These are phyloP conservation scores for Dactylella cylindrospora DNA, from an alignment of 2,329 filamentous ascomycete genomes.

Conservation along the genomic window DNA sequence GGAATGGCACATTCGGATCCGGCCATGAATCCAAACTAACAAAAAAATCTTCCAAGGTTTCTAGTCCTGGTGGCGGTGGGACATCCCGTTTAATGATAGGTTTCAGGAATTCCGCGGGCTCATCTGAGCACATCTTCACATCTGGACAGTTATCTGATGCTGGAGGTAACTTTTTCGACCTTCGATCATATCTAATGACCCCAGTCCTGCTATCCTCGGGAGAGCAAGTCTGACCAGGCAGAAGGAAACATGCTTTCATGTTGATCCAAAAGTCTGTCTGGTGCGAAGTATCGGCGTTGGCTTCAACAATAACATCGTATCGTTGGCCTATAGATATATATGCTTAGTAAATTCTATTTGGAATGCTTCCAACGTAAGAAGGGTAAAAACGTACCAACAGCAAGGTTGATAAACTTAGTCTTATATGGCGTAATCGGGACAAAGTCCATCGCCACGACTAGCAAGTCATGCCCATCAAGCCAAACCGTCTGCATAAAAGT, in stretches of 20 bases:
- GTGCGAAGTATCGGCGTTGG: constrained; percentile 49
- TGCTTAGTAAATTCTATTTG: neutral
- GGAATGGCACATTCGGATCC: neutral
- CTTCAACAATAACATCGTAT: constrained; percentile 56
- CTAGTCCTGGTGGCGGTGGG: constrained; percentile 7
- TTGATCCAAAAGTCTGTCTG: constrained; percentile 55
- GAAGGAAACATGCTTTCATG: constrained; percentile 48
- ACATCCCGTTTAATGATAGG: constrained; percentile 23
- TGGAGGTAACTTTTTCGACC: constrained; percentile 8
- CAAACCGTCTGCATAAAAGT: constrained; percentile 52
- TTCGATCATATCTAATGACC: constrained; percentile 27
- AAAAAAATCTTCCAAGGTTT: constrained; percentile 16
- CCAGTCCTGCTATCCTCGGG: constrained; percentile 19
- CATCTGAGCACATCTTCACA: constrained; percentile 13
- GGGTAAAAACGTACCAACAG: constrained; percentile 58
- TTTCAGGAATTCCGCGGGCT: constrained; percentile 5
- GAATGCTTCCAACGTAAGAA: neutral
- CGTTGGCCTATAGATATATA: constrained; percentile 50
- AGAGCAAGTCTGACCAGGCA: constrained; percentile 16
- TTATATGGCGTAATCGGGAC: constrained; percentile 65
- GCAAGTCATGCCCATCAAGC: constrained; percentile 64
- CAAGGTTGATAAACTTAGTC: constrained; percentile 63
- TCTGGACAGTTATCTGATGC: constrained; percentile 9
- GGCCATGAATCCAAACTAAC: constrained; percentile 8
- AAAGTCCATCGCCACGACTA: constrained; percentile 66